Percentiles rank a stretch among this genome's conserved stretches.
These are phyloP conservation scores for Parastagonospora nodorum DNA, from an alignment of 2,329 filamentous ascomycete species.

Conservation along the genomic window DNA sequence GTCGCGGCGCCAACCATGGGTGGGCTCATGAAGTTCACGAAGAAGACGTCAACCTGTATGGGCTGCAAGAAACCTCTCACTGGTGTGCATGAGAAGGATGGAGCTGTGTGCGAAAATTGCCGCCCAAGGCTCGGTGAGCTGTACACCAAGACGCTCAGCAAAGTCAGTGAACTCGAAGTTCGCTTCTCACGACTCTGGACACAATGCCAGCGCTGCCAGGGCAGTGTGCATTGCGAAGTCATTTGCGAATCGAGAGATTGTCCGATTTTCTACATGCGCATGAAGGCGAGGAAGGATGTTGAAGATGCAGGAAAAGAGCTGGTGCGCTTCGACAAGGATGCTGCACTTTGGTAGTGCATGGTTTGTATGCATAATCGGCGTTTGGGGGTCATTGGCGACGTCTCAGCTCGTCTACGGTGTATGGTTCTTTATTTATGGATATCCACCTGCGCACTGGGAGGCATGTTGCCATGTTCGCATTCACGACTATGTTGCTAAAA, in stretches of 20 bases:
- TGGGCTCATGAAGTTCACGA: constrained; percentile 97
- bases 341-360: constrained; percentile 64
- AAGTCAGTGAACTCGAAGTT: constrained; percentile 90
- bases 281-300: constrained; percentile 99
- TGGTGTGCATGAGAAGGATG: constrained; percentile 76
- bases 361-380: not conserved
- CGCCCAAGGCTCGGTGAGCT: constrained; percentile 84
- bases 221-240: constrained; percentile 96
- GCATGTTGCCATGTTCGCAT: not conserved
- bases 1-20: constrained; percentile 90
- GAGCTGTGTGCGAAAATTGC: constrained; percentile 88
- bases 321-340: constrained; percentile 84
- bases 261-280: constrained; percentile 99
- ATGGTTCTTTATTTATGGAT: not conserved
- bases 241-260: constrained; percentile 97
- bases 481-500: no score
- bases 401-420: no score
- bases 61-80: constrained; percentile 96
- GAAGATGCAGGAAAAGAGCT: constrained; percentile 94
- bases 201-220: constrained; percentile 96
- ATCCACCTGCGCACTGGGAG: not conserved
- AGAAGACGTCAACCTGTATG: constrained; percentile 98
- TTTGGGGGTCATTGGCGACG: not conserved
- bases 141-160: constrained; percentile 87
- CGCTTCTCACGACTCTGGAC: constrained; percentile 94